Percentiles rank a stretch among this genome's conserved stretches.
phyloP scores from a whole-genome alignment of 306 rosid genomes.

The Fagus sylvatica region DNA sequence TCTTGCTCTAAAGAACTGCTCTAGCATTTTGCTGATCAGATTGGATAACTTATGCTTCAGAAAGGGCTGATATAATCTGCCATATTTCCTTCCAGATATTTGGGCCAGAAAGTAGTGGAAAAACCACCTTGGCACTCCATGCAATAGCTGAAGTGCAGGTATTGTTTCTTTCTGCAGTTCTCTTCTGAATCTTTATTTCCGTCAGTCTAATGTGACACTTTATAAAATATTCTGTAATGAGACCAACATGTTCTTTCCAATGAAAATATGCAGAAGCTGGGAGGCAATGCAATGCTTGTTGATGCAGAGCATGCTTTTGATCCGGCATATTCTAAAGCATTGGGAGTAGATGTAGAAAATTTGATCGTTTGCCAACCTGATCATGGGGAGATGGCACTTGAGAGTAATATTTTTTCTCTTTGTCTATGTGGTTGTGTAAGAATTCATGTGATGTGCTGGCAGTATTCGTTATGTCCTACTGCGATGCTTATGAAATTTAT shows the following conservation, averaged over 20 bases:
- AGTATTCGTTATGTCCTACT: slow-evolving; percentile 10
- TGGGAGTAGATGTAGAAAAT: slow-evolving; percentile 98
- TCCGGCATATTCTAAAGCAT: slow-evolving; percentile 91
- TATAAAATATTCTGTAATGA: slow-evolving; percentile 15
- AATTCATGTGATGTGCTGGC: slow-evolving; percentile 21
- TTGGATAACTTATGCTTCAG: not conserved
- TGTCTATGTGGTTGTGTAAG: slow-evolving; percentile 26
- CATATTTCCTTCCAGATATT: slow-evolving; percentile 57
- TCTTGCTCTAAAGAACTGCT: not conserved
- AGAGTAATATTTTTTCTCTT: slow-evolving; percentile 60
- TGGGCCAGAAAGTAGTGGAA: slow-evolving; percentile 99
- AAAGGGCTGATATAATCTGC: slow-evolving; percentile 19
- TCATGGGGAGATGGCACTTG: slow-evolving; percentile 99
- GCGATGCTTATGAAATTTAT: not conserved
- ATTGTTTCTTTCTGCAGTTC: slow-evolving; percentile 26
- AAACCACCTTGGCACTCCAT: slow-evolving; percentile 96
- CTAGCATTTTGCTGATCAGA: not conserved
- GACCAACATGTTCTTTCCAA: slow-evolving; percentile 27
- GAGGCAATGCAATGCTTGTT: slow-evolving; percentile 99
- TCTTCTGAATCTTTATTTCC: slow-evolving; percentile 9
- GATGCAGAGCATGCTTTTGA: slow-evolving; percentile 99
- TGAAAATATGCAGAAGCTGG: slow-evolving; percentile 67
- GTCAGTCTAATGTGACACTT: not conserved
- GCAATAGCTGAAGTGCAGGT: slow-evolving; percentile 99
- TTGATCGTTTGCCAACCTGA: slow-evolving; percentile 97